Evolutionary conservation across 2,329 filamentous ascomycete genomes (phyloP), one percentile per base, ranked within the genome.

Genomic region (Aspergillus sojae): DNA sequence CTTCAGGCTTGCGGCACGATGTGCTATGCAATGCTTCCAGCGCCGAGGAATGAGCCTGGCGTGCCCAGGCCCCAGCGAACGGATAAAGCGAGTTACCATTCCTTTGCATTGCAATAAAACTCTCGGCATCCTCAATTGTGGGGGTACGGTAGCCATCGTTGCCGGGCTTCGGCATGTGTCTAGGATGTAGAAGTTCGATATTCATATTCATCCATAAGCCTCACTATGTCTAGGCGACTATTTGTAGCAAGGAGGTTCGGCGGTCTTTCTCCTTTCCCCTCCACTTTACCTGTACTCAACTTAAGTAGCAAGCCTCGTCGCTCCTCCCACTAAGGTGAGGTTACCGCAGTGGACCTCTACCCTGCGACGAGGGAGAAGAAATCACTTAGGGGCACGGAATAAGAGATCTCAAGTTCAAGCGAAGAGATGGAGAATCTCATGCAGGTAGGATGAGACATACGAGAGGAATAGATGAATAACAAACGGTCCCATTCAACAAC

Each of bases 121-220:
- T 70, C 62, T 79, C 74, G 7, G 77, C 71, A 69, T 82, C 80
- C 71, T 82, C 80, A 45, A 81, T 78, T 4, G 78, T 80, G 10
- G 80, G 80, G 0, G 80, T 82, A 32, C 78, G 75, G 68, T 79
- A 82, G 4, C 80, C 79, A 43, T 82, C 79, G 32, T 80, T 75
- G 23, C 78, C 79, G 2, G 77, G 78, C 34, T 60, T 74, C 57
- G 74, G 70, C 68, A 79, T 67, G 59, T 80, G 74, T 52, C 78
- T 67, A 45, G 77, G 75, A 53, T 69, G 50, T n/a, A 60, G 54
- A 34, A 64, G 59, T 48, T 70, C 66, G 30, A 65, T 62, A 21
- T 62, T 58, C 68, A 72, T 73, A n/a, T 58, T 68, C 36, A 60
- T 52, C 59, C 53, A 60, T 6, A 30, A 36, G 34, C 34, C 45